These are phyloP conservation scores for Magnaporthiopsis incrustans DNA, from an alignment of 2,329 filamentous ascomycete genomes.

Conservation along the genomic window DNA sequence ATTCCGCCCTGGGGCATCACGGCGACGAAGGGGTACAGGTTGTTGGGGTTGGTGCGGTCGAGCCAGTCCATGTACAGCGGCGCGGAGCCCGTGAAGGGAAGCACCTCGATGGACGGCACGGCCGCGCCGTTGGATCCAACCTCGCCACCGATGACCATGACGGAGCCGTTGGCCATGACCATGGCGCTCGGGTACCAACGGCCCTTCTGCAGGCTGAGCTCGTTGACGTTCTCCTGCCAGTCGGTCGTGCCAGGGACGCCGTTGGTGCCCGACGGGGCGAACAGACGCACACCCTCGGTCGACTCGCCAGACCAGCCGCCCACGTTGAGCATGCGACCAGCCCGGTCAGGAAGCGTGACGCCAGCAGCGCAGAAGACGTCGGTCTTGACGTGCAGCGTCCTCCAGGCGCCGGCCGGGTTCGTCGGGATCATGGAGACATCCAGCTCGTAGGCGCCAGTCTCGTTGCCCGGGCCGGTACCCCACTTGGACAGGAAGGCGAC, in stretches of 20 bases:
- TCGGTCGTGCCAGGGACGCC: conserved; percentile 41
- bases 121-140: conserved; percentile 41
- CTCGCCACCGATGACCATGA: conserved; percentile 46
- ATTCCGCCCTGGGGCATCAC: conserved; percentile 46
- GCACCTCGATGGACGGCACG: conserved; percentile 44
- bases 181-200: conserved; percentile 48
- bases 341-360: conserved; percentile 48
- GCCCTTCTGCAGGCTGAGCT: conserved; percentile 37
- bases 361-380: conserved; percentile 53
- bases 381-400: conserved; percentile 45
- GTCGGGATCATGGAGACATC: conserved; percentile 31
- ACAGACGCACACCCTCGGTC: conserved; percentile 45
- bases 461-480: conserved; percentile 45
- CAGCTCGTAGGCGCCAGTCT: conserved; percentile 52
- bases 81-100: conserved; percentile 36
- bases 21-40: conserved; percentile 46
- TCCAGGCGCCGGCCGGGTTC: conserved; percentile 40
- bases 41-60: conserved; percentile 46
- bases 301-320: conserved; percentile 50
- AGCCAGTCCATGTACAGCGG: conserved; percentile 43
- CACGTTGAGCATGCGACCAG: conserved; percentile 49
- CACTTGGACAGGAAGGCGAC: conserved; percentile 47
- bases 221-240: conserved; percentile 44
- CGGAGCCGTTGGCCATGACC: conserved; percentile 47
- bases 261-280: conserved; percentile 44